Evolutionary conservation across 2,329 filamentous ascomycete genomes (phyloP).

Genomic region (Cladosporium halotolerans): DNA sequence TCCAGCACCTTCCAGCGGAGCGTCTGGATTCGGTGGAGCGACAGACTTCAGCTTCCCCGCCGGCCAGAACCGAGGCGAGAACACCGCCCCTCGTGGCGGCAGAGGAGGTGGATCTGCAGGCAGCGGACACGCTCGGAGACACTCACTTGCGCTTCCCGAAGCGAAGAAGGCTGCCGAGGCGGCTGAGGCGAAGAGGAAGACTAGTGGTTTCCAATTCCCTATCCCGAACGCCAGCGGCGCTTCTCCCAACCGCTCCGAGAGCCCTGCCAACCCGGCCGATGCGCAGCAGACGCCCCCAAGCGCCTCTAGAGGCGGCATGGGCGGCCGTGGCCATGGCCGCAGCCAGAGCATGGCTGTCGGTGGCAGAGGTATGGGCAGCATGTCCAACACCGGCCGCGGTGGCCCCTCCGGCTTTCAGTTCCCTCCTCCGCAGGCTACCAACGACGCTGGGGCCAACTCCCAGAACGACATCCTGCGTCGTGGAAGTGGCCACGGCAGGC

Average conservation of each 20-base stretch:
- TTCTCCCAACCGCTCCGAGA: constrained; percentile 47
- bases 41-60: constrained; percentile 57
- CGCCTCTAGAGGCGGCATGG: constrained; percentile 29
- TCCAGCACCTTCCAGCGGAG: constrained; percentile 74
- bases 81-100: constrained; percentile 56
- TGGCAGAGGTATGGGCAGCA: constrained; percentile 58
- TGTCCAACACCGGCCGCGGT: constrained; percentile 51
- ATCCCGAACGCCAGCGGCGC: constrained; percentile 59
- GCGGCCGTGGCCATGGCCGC: constrained; percentile 51
- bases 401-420: constrained; percentile 66
- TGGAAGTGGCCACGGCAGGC: constrained; percentile 74
- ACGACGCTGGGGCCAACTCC: constrained; percentile 44
- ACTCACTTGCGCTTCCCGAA: constrained; percentile 89
- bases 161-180: constrained; percentile 96
- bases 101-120: constrained; percentile 64
- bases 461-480: constrained; percentile 66
- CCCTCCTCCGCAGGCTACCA: constrained; percentile 43
- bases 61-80: constrained; percentile 43
- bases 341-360: constrained; percentile 86
- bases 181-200: constrained; percentile 92
- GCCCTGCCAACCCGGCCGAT: constrained; percentile 44
- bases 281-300: constrained; percentile 14
- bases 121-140: constrained; percentile 81
- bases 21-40: constrained; percentile 65
- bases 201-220: constrained; percentile 91